Evolutionary conservation across 345 rosid genomes (phyloP).

Genomic region (Citrus reticulata): DNA sequence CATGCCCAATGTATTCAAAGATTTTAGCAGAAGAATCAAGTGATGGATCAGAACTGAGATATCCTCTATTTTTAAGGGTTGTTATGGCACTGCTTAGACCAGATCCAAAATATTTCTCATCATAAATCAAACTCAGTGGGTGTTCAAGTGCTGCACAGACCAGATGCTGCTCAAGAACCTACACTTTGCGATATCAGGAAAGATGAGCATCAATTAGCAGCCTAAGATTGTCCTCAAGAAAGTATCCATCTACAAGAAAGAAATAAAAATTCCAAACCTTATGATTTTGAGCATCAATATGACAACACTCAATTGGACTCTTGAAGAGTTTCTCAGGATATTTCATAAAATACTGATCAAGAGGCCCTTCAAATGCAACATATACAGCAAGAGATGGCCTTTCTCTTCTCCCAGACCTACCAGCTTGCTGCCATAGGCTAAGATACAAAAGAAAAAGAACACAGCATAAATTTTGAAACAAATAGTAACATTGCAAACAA

Average conservation of each 20-base stretch:
- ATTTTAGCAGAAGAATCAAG: constrained; percentile 52
- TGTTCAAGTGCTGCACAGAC: constrained; percentile 85
- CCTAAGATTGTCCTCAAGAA: background rate
- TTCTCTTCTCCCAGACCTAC: constrained; percentile 93
- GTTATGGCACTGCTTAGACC: constrained; percentile 47
- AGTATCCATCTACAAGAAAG: no score
- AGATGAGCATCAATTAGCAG: constrained; percentile 11
- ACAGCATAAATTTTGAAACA: constrained; percentile 15
- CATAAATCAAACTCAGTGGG: constrained; percentile 67
- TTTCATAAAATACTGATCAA: constrained; percentile 92
- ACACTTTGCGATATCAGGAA: constrained; percentile 20
- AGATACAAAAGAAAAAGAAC: constrained; percentile 19
- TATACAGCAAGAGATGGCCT: constrained; percentile 81
- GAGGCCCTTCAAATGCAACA: constrained; percentile 81
- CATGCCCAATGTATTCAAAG: constrained; percentile 81
- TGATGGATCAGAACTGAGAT: constrained; percentile 49
- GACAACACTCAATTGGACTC: constrained; percentile 84
- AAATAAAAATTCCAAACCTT: constrained; percentile 41
- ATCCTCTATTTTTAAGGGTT: constrained; percentile 57
- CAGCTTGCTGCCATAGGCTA: constrained; percentile 98
- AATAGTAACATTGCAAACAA: background rate
- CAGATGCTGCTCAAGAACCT: constrained; percentile 92
- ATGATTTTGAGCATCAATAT: constrained; percentile 76
- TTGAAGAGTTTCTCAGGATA: constrained; percentile 76
- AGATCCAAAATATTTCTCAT: constrained; percentile 71